Evolutionary conservation across 129 eudicot genomes (phyloP).

Genomic region (Tagetes patula): DNA sequence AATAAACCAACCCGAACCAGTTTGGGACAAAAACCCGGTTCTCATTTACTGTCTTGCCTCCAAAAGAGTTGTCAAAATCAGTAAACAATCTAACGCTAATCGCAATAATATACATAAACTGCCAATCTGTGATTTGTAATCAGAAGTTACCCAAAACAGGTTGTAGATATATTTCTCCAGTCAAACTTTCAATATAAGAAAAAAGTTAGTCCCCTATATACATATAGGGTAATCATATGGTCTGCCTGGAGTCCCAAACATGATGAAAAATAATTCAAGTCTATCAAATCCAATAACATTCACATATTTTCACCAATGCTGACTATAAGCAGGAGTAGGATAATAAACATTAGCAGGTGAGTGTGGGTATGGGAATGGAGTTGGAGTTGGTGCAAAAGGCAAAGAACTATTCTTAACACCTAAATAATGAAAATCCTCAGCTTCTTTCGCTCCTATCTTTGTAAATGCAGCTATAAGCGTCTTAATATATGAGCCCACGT

Average conservation of each 20-base stretch:
- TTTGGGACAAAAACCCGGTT: too few species aligned
- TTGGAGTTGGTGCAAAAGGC: background rate
- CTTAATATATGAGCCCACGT: constrained; percentile 39
- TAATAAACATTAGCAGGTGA: background rate
- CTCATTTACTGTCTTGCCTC: background rate
- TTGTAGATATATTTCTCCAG: background rate
- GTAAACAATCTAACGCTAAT: background rate
- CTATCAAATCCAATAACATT: constrained; percentile 14
- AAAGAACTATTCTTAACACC: constrained; percentile 24
- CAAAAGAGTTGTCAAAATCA: too few species aligned
- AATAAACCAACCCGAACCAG: too few species aligned
- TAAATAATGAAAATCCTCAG: constrained; percentile 44
- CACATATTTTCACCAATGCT: constrained; percentile 15
- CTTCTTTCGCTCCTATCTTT: constrained; percentile 54
- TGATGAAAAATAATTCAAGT: background rate
- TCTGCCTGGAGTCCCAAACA: constrained; percentile 3
- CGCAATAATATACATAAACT: background rate
- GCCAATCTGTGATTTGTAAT: constrained; percentile 1
- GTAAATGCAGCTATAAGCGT: constrained; percentile 46
- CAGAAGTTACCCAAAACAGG: background rate
- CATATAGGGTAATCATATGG: constrained; percentile 6
- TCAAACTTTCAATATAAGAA: background rate
- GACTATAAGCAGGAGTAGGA: constrained; percentile 13
- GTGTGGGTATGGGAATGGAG: background rate
- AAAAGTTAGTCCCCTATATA: constrained; percentile 15